phyloP scores from a whole-genome alignment of 148 eudicot species.

The Cornus suecica region DNA sequence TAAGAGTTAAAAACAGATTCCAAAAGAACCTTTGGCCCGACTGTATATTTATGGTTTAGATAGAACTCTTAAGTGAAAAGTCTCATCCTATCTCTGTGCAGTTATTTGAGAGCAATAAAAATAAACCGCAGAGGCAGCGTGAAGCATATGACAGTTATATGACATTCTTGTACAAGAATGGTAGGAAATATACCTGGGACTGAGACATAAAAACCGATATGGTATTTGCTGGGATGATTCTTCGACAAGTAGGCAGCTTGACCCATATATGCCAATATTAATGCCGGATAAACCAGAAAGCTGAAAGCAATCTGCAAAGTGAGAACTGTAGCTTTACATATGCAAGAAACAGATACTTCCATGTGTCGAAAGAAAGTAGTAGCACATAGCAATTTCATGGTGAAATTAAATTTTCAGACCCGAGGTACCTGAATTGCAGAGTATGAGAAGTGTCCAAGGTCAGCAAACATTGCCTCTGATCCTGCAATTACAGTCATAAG shows the following conservation, averaged over 20 bases:
- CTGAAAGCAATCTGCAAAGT: conserved; percentile 80
- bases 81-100: not conserved
- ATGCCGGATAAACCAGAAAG: conserved; percentile 78
- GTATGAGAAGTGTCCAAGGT: conserved; percentile 90
- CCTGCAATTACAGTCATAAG: conserved; percentile 41
- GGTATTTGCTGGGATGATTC: conserved; percentile 58
- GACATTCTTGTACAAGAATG: not conserved
- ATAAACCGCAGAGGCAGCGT: not conserved
- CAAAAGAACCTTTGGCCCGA: not conserved
- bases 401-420: not conserved
- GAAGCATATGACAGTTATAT: not conserved
- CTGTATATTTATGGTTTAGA: not conserved
- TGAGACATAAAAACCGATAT: conserved; percentile 73
- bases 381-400: not conserved
- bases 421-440: conserved; percentile 77
- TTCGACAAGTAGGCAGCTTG: conserved; percentile 87
- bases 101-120: not conserved
- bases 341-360: not conserved
- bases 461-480: conserved; percentile 98
- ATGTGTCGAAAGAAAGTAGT: conserved; percentile 2
- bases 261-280: conserved; percentile 85
- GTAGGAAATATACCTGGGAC: conserved; percentile 62
- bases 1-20: not conserved
- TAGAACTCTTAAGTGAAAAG: not conserved
- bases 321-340: not conserved